Conservation (phyloP, 257 asterid genomes). For the Solanum pimpinellifolium region DNA sequence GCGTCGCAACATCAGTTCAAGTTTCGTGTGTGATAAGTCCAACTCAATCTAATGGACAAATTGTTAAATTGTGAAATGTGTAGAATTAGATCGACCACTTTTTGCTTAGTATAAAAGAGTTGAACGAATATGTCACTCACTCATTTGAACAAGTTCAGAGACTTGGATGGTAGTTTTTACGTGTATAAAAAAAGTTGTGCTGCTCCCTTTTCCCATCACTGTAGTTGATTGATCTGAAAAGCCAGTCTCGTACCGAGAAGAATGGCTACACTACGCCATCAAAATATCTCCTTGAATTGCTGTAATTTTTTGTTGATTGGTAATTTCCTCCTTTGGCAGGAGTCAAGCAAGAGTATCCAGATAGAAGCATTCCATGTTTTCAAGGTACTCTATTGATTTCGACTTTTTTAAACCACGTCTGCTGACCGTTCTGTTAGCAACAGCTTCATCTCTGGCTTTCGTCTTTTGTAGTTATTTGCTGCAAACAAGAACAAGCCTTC, state of each 20-base stretch:
- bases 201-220: neutral
- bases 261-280: neutral
- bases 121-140: neutral
- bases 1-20: neutral
- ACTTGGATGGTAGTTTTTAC: neutral
- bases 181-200: neutral
- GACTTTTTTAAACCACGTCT: neutral
- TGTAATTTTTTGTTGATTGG: neutral
- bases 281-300: neutral
- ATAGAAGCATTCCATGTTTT: slow-evolving; percentile 91
- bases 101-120: neutral
- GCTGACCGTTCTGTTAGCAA: neutral
- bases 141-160: neutral
- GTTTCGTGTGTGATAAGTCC: neutral
- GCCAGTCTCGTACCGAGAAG: neutral
- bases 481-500: slow-evolving; percentile 89
- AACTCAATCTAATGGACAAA: neutral
- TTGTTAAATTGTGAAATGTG: neutral
- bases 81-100: neutral
- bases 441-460: neutral
- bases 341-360: slow-evolving; percentile 84
- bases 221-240: neutral
- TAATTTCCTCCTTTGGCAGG: slow-evolving; percentile 36
- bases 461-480: slow-evolving; percentile 52
- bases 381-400: slow-evolving; percentile 36